phyloP scores from a whole-genome alignment of 345 rosid genomes.

The Erucastrum elatum region DNA sequence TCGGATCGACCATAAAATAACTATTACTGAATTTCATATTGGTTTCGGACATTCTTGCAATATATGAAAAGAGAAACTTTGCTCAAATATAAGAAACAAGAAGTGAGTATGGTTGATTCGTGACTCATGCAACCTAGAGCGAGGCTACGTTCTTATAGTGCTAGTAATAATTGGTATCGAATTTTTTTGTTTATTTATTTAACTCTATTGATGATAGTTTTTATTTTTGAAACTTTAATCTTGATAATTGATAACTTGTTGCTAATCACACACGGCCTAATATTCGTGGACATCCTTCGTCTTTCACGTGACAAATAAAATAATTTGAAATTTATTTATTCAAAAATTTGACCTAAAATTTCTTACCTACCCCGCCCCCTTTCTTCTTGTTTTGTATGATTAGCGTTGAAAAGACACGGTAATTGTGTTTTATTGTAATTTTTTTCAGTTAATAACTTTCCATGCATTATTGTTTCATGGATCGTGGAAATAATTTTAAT shows the following conservation, averaged over 20 bases:
- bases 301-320: not conserved
- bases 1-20: slow-evolving; percentile 43
- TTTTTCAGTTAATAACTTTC: not conserved
- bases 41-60: slow-evolving; percentile 21
- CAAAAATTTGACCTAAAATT: not conserved
- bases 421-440: not conserved
- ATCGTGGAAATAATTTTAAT: not conserved
- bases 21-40: slow-evolving; percentile 27
- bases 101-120: slow-evolving; percentile 21
- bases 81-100: not conserved
- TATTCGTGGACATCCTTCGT: not conserved
- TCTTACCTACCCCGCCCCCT: not conserved
- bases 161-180: slow-evolving; percentile 20
- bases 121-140: slow-evolving; percentile 12
- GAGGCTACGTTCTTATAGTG: slow-evolving; percentile 32
- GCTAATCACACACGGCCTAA: not conserved
- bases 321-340: not conserved
- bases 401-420: not conserved
- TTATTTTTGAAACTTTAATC: too few relatives aligned
- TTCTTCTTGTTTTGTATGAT: not conserved
- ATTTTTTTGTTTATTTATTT: not conserved
- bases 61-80: not conserved
- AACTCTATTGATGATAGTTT: not conserved
- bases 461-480: not conserved
- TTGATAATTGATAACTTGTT: not conserved